These are phyloP conservation scores for Sparassis latifolia DNA, from an alignment of 1,284 basidiomycete species.

Conservation along the genomic window DNA sequence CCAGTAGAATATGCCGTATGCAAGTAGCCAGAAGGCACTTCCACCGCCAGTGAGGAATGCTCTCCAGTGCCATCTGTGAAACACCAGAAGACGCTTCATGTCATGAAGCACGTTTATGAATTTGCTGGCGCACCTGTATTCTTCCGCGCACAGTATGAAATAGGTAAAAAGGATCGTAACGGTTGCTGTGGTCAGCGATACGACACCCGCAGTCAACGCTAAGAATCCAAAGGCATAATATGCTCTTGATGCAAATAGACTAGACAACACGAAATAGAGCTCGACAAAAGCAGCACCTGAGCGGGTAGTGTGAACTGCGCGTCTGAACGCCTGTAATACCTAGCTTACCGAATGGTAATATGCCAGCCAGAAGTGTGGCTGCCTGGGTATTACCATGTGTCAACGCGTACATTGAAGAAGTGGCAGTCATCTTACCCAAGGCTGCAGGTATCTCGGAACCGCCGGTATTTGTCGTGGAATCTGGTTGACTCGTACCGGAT, in stretches of 20 bases:
- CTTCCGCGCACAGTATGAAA: slow-evolving; percentile 92
- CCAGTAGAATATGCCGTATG: slow-evolving; percentile 88
- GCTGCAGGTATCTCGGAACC: slow-evolving; percentile 74
- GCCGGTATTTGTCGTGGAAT: slow-evolving; percentile 93
- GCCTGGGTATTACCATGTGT: slow-evolving; percentile 35
- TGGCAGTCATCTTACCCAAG: slow-evolving; percentile 48
- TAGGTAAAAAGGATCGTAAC: slow-evolving; percentile 89
- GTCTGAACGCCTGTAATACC: neutral
- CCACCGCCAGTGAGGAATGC: slow-evolving; percentile 93
- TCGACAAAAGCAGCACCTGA: slow-evolving; percentile 92
- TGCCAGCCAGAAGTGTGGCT: slow-evolving; percentile 78
- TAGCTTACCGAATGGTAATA: slow-evolving; percentile 80
- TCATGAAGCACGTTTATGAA: too few species aligned
- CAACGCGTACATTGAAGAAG: slow-evolving; percentile 8
- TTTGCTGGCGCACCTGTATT: slow-evolving; percentile 64
- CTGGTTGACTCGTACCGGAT: slow-evolving; percentile 86
- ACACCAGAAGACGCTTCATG: neutral
- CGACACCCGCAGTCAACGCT: slow-evolving; percentile 81
- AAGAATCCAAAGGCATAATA: slow-evolving; percentile 97
- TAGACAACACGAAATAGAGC: slow-evolving; percentile 90
- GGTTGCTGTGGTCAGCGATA: slow-evolving; percentile 84
- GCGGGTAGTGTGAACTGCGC: neutral
- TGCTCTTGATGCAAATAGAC: slow-evolving; percentile 88
- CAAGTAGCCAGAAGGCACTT: slow-evolving; percentile 87
- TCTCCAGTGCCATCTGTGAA: slow-evolving; percentile 88